phyloP scores from a whole-genome alignment of 1,284 basidiomycete genomes.

The Ceratobasidium papillatum region DNA sequence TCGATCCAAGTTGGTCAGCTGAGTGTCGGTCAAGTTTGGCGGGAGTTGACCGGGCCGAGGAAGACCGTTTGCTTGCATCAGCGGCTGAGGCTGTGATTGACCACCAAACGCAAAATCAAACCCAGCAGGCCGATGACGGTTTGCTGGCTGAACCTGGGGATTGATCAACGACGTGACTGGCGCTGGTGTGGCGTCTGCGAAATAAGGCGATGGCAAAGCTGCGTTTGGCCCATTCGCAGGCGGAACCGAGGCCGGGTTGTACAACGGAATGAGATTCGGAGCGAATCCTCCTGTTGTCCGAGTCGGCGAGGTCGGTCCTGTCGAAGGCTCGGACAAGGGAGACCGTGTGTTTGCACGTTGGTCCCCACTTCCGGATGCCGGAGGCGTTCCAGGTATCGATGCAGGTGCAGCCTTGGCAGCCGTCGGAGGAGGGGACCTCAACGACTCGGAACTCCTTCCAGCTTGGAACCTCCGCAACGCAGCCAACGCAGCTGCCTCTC shows the following conservation, averaged over 20 bases:
- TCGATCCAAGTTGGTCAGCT: conserved; percentile 66
- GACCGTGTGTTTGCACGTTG: conserved; percentile 10
- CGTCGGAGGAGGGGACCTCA: conserved; percentile 29
- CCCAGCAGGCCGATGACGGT: conserved; percentile 2
- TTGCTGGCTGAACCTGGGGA: conserved; percentile 25
- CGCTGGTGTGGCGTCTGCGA: conserved; percentile 25
- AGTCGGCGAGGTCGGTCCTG: conserved; percentile 6
- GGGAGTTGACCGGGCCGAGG: conserved; percentile 55
- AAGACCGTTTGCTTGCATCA: conserved; percentile 35
- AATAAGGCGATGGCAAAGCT: conserved; percentile 15
- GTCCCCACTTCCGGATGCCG: conserved; percentile 22
- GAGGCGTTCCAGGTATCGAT: conserved; percentile 21
- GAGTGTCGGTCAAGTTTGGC: conserved; percentile 64
- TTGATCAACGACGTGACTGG: conserved; percentile 9
- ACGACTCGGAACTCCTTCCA: conserved; percentile 30
- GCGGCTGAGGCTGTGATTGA: conserved; percentile 11
- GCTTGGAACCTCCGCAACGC: conserved; percentile 51
- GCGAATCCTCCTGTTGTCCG: conserved; percentile 46
- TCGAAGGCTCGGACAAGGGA: conserved; percentile 21
- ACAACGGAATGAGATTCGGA: conserved; percentile 65
- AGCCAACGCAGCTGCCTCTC: conserved; percentile 54
- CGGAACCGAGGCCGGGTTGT: conserved; percentile 51
- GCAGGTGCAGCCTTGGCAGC: not conserved
- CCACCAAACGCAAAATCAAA: conserved; percentile 30
- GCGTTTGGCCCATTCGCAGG: not conserved